Evolutionary conservation across 1,284 basidiomycete genomes (phyloP).

Genomic region (Austroboletus niveus): DNA sequence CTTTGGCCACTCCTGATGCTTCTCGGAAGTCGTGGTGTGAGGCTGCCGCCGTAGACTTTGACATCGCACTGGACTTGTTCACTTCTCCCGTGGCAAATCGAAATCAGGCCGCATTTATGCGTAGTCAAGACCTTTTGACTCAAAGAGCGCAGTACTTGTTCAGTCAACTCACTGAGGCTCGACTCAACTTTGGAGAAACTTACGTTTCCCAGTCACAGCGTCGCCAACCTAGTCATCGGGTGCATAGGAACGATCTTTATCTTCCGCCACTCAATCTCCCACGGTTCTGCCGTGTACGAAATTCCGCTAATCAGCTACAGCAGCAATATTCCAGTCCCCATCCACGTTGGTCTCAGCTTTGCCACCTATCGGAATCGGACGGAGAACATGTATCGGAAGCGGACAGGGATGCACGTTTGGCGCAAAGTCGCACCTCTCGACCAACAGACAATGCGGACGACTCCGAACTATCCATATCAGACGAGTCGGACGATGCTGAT

Average conservation of each 20-base stretch:
- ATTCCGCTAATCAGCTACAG: conserved; percentile 4
- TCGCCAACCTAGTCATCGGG: conserved; percentile 20
- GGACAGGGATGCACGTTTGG: conserved; percentile 64
- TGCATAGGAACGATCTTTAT: conserved; percentile 51
- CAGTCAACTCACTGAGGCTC: conserved; percentile 26
- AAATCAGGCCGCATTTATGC: conserved; percentile 70
- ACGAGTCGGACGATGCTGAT: conserved; percentile 74
- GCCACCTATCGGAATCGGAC: conserved; percentile 62
- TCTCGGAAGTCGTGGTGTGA: conserved; percentile 64
- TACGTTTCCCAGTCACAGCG: not conserved
- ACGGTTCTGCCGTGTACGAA: conserved; percentile 14
- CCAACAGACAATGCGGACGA: conserved; percentile 36
- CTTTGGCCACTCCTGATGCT: conserved; percentile 42
- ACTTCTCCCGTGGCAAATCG: conserved; percentile 52
- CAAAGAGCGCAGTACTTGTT: conserved; percentile 64
- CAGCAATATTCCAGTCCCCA: conserved; percentile 7
- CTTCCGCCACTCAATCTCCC: conserved; percentile 54
- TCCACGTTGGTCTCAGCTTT: conserved; percentile 26
- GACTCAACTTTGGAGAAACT: conserved; percentile 1
- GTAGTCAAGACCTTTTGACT: conserved; percentile 69
- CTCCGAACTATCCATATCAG: conserved; percentile 52
- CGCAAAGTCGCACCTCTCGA: conserved; percentile 54
- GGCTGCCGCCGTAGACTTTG: conserved; percentile 53
- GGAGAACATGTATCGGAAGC: conserved; percentile 57
- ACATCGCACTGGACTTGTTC: conserved; percentile 69